Percentiles rank a stretch among this genome's conserved stretches.
Evolutionary conservation across 192 early-diverging fungal genomes (phyloP).

Genomic region (Backusella westeae): DNA sequence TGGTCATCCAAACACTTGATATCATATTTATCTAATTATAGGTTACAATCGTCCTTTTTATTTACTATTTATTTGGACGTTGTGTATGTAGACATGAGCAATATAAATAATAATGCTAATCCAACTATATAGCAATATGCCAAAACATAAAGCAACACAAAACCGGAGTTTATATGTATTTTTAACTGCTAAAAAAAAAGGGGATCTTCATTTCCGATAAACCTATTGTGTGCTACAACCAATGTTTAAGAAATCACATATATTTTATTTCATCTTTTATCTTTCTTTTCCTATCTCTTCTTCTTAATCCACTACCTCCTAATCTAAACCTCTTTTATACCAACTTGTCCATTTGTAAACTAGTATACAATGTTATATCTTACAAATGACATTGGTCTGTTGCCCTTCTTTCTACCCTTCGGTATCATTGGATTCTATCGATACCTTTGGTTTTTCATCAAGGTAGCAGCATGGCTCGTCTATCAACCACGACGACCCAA

Average conservation of each 20-base stretch:
- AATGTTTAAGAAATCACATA: not conserved
- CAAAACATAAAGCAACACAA: not conserved
- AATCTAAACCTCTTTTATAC: not conserved
- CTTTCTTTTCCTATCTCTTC: not conserved
- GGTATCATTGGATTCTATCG: slow-evolving; percentile 70
- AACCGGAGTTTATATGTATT: not conserved
- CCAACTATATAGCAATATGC: not conserved
- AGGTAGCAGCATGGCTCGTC: slow-evolving; percentile 56
- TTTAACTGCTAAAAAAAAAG: not conserved
- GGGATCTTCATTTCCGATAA: not conserved
- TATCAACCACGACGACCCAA: slow-evolving; percentile 62
- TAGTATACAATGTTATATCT: slow-evolving; percentile 56
- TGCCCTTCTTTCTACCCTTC: slow-evolving; percentile 62
- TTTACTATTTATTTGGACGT: not conserved
- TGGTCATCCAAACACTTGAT: not conserved
- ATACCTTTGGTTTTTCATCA: slow-evolving; percentile 69
- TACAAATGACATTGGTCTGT: slow-evolving; percentile 51
- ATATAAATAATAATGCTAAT: not conserved
- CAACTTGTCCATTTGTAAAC: not conserved
- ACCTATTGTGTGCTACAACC: not conserved
- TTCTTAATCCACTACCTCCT: too few relatives aligned
- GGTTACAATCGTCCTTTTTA: not conserved
- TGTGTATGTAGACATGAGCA: not conserved
- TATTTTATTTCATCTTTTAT: not conserved
- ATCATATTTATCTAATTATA: not conserved